Evolutionary conservation across 2,329 filamentous ascomycete genomes (phyloP), one percentile per base, ranked within the genome.

Genomic region (Hymenoscyphus infarciens): DNA sequence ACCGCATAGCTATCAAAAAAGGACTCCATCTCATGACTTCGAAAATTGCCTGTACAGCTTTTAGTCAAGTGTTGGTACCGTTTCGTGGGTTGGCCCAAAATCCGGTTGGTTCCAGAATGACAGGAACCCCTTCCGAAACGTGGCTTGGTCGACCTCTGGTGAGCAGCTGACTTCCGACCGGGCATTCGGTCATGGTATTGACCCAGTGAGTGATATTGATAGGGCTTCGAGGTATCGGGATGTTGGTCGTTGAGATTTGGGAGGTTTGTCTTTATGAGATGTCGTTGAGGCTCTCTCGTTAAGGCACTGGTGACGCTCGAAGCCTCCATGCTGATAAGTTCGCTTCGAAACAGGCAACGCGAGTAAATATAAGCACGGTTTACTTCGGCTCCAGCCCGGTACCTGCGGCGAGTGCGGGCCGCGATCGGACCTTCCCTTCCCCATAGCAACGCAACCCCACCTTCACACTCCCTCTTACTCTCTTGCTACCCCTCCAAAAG

Each of bases 281-380:
- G 72, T 70, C 70, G 71, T 74, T 72, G 67, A 71, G 67, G 62
- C 13, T 42, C 25, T 52, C 57, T 67, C 61, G 60, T 66, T 39
- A 64, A 63, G 63, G 19, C 31, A 29, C 39, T 25, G 31, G 29
- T 49, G 56, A 66, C 25, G 22, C 10, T n/a, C 49, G 33, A 57
- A 42, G 11, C 38, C 58, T 31, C 15, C 25, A 7, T 27, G 52
- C 52, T 55, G 52, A 55, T 16, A 29, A 55, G 13, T 27, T 55
- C 42, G 42, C 52, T 13, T 19, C 11, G 15, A 15, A 19, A 10
- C 31, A 16, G 25, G 52, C 25, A 11, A 31, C 6, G 25, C n/a
- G 16, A 16, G 52, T 55, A 55, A n/a, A 55, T 16, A 55, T 16
- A 29, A 29, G 25, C 25, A 33, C 11, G 52, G 25, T 4, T 45